Percentiles rank a stretch among this genome's conserved stretches.
Conservation (phyloP, 768 basidiomycete species). For the Pulveroboletus frians region DNA sequence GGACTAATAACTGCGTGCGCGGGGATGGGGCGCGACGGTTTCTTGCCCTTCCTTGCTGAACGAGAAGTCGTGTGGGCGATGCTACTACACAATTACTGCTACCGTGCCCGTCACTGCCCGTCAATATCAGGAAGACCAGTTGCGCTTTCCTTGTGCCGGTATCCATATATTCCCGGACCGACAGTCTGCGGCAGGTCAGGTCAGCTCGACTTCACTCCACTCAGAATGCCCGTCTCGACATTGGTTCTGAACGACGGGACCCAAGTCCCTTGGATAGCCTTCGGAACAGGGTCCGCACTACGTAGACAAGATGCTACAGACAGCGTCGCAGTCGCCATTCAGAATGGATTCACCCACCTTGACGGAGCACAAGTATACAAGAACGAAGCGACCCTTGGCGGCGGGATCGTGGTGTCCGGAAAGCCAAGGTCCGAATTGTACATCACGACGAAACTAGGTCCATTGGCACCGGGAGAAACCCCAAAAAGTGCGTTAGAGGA, state of each 20-base stretch:
- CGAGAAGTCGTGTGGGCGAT: neutral
- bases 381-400: slow-evolving; percentile 52
- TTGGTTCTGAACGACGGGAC: slow-evolving; percentile 53
- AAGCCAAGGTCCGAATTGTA: slow-evolving; percentile 52
- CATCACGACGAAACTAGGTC: slow-evolving; percentile 53
- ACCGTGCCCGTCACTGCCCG: no score
- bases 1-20: no score
- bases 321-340: slow-evolving; percentile 43
- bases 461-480: slow-evolving; percentile 35
- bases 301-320: slow-evolving; percentile 39
- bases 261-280: slow-evolving; percentile 51
- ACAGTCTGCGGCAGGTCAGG: neutral
- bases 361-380: slow-evolving; percentile 59
- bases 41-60: slow-evolving; percentile 3
- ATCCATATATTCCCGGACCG: no score
- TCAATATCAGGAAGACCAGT: no score
- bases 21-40: neutral
- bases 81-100: no score
- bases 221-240: slow-evolving; percentile 25
- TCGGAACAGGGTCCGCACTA: slow-evolving; percentile 58
- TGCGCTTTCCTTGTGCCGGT: no score
- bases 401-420: slow-evolving; percentile 45
- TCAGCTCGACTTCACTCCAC: slow-evolving; percentile 5
- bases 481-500: slow-evolving; percentile 45
- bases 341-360: slow-evolving; percentile 54